Evolutionary conservation across 768 basidiomycete species (phyloP).

Genomic region (Xerocomellus amylosporus): DNA sequence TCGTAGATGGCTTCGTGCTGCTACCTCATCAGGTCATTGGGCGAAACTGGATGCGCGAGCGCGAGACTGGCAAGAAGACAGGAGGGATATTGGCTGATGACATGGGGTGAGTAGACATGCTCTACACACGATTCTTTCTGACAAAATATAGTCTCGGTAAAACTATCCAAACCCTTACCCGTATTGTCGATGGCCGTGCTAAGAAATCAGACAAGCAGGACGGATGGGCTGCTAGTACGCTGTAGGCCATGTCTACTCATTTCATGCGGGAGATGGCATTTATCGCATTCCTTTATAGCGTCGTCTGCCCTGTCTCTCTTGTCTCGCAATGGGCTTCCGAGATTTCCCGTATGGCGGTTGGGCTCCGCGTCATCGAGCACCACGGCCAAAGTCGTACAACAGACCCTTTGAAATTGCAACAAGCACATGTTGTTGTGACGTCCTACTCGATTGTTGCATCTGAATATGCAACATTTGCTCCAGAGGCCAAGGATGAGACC

Average conservation of each 20-base stretch:
- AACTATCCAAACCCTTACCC: slow-evolving; percentile 86
- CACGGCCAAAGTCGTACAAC: slow-evolving; percentile 76
- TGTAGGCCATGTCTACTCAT: slow-evolving; percentile 41
- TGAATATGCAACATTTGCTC: slow-evolving; percentile 59
- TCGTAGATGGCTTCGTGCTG: slow-evolving; percentile 63
- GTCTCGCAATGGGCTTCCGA: slow-evolving; percentile 92
- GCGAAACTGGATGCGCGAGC: slow-evolving; percentile 80
- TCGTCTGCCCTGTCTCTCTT: slow-evolving; percentile 84
- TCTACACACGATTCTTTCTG: background rate
- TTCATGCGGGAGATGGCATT: background rate
- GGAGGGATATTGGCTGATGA: slow-evolving; percentile 94
- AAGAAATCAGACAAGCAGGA: slow-evolving; percentile 65
- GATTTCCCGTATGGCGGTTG: slow-evolving; percentile 65
- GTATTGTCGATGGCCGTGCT: slow-evolving; percentile 81
- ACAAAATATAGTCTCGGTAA: slow-evolving; percentile 63
- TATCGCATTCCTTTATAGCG: slow-evolving; percentile 43
- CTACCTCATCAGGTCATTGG: slow-evolving; percentile 89
- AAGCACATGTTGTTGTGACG: slow-evolving; percentile 75
- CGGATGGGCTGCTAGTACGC: slow-evolving; percentile 68
- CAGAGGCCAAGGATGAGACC: slow-evolving; percentile 53
- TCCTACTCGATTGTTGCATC: slow-evolving; percentile 84
- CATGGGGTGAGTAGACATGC: slow-evolving; percentile 60
- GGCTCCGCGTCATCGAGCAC: slow-evolving; percentile 73
- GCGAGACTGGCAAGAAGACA: slow-evolving; percentile 72
- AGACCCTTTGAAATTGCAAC: slow-evolving; percentile 52